Base-by-base conservation (phyloP, 2,329 filamentous ascomycete species). In the Magnaporthiopsis poae region DNA sequence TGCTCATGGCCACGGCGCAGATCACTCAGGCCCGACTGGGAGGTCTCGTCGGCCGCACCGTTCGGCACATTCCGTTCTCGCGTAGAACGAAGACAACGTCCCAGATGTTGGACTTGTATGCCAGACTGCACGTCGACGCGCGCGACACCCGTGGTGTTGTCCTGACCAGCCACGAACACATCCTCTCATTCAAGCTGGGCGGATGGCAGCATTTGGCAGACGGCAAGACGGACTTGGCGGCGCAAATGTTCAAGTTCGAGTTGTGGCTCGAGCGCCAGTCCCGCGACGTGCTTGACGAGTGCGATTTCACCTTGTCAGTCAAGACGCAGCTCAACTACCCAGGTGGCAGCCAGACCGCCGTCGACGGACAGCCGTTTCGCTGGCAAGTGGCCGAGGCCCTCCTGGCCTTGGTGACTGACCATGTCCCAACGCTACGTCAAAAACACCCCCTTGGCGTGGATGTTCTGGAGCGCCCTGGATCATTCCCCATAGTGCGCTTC, bases 231-330 rank as follows among this genome's bases (percentile, higher is more conserved):
- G 65, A 73, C 0, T 75, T 81, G 39, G 81, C 83, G 0, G 72
- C 69, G 0, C 71, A 69, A 0, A 84, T 90, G 80, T 75, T 87
- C 2, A 72, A 74, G 0, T 77, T 80, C 0, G 84, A 88, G 36
- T 68, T 72, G 0, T 85, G 82, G 77, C 71, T 90, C 7, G 75
- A 82, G 1, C 76, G 39, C 39, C 13, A 46, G 1, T 83, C 80
- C 2, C 80, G 87, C 0, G 88, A 91, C 70, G 78, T 90, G 0
- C 74, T 90, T 0, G 88, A 90, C 68, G 88, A 90, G 70, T 88
- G 80, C 1, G 85, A 87, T 68, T 78, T 82, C 59, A 86, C 82
- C 0, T 73, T 88, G 0, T 80, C 80, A 0, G 78, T 82, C 0
- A 81, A 80, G 46, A 86, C 82, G 0, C 84, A 88, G 67, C 73